Evolutionary conservation across 176 grass and related monocot species (phyloP), one percentile per base, ranked within the genome.

Genomic region (Triticum monococcum): DNA sequence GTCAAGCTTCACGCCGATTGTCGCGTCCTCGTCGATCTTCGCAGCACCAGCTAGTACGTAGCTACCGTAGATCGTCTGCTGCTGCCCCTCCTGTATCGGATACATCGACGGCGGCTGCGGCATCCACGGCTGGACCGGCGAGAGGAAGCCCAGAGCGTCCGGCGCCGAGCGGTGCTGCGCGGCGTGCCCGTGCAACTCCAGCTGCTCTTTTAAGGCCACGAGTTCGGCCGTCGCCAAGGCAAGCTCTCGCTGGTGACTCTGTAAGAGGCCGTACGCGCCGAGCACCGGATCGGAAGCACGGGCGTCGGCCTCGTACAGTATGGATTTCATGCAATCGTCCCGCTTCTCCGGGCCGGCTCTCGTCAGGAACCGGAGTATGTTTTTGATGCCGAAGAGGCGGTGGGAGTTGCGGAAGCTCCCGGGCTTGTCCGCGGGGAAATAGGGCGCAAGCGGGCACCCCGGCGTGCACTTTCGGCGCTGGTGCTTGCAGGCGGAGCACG

Each of bases 401-500:
- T 86, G 50, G 35, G 80, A 80, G 45, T 80, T 77, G 26, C 41
- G 50, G 86, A 93, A 93, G 18, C 12, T 64, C 10, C 23, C 50
- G 10, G 69, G 83, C 36, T 75, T 20, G 26, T 57, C 31, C 48
- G 79, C 30, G 6, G 80, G 79, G 68, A 93, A 93, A 83, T 86
- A 91, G 7, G 75, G 92, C 26, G 52, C 74, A 20, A 91, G 83
- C 9, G 11, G 22, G 83, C 86, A 90, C 31, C 79, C 73, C 45
- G 85, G 35, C 72, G 18, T 4, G 91, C 91, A 93, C 72, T 16
- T 74, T 7, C 82, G 88, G 4, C 91, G 88, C 70, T 76, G 82
- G 72, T 86, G 83, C 48, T 35, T 90, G 66, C 86, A 93, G 13
- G 82, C 88, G 13, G 89, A 75, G 81, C 92, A 94, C 31, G 78